Evolutionary conservation across 768 basidiomycete genomes (phyloP).

Genomic region (Pisolithus marmoratus): DNA sequence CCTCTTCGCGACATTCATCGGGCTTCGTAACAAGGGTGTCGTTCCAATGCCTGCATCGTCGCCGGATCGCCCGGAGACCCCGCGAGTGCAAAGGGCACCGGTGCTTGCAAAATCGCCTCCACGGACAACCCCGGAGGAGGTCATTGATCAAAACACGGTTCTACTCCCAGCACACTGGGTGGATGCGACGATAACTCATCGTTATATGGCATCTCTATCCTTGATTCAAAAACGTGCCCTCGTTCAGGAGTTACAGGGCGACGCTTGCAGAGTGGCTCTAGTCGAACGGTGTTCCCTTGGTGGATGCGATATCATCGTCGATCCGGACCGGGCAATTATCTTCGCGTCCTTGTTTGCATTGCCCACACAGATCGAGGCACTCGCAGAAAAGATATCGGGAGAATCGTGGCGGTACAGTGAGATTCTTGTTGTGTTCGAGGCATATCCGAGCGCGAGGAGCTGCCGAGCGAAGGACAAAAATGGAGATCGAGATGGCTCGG

Average conservation of each 20-base stretch:
- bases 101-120: constrained; percentile 13
- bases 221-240: constrained; percentile 64
- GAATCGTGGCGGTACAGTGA: constrained; percentile 60
- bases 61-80: constrained; percentile 8
- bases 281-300: constrained; percentile 58
- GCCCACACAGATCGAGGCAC: constrained; percentile 41
- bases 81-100: constrained; percentile 3
- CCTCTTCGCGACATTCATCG: constrained; percentile 19
- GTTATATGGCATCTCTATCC: constrained; percentile 65
- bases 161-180: constrained; percentile 30
- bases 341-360: constrained; percentile 42
- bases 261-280: constrained; percentile 45
- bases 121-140: constrained; percentile 32
- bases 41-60: constrained; percentile 3
- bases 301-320: constrained; percentile 63
- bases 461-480: constrained; percentile 11
- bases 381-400: constrained; percentile 39
- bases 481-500: constrained; percentile 4
- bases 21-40: constrained; percentile 18
- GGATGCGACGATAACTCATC: constrained; percentile 38
- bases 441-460: constrained; percentile 47
- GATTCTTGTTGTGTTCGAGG: constrained; percentile 62
- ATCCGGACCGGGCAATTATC: constrained; percentile 53
- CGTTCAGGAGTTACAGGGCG: constrained; percentile 43
- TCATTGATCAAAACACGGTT: constrained; percentile 42